phyloP scores from a whole-genome alignment of 148 eudicot genomes.

The Amaranthus hypochondriacus region DNA sequence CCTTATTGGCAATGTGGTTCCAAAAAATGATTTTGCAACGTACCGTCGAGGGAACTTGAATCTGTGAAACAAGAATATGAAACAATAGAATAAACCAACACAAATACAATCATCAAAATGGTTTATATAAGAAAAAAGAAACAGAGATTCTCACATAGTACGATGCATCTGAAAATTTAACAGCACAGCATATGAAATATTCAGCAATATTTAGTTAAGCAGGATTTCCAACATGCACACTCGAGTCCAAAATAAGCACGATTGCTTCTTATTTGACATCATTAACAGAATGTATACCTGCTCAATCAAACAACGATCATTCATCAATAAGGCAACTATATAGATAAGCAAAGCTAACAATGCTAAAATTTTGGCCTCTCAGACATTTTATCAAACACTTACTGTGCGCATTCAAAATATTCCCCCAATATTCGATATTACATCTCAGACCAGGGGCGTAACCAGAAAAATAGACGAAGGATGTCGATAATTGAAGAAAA shows the following conservation, averaged over 20 bases:
- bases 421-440: too few species aligned
- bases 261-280: background rate
- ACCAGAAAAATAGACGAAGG: too few species aligned
- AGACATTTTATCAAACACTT: conserved; percentile 22
- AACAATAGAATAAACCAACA: conserved; percentile 2
- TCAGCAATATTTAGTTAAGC: background rate
- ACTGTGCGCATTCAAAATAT: background rate
- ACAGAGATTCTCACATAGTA: conserved; percentile 13
- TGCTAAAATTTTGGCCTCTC: conserved; percentile 1
- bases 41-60: conserved; percentile 18
- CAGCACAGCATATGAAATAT: conserved; percentile 8
- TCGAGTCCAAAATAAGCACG: background rate
- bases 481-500: too few species aligned
- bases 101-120: background rate
- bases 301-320: background rate
- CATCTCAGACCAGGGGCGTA: too few species aligned
- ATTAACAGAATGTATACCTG: background rate
- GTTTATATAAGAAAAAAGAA: background rate
- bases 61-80: conserved; percentile 11
- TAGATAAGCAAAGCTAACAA: background rate
- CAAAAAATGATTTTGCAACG: conserved; percentile 10
- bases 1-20: conserved; percentile 5
- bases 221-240: background rate
- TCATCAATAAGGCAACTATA: background rate
- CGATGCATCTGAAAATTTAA: conserved; percentile 20